Percentiles rank a stretch among this genome's conserved stretches.
phyloP scores from a whole-genome alignment of 2,329 filamentous ascomycete species.

The Stachybotrys echinatus region DNA sequence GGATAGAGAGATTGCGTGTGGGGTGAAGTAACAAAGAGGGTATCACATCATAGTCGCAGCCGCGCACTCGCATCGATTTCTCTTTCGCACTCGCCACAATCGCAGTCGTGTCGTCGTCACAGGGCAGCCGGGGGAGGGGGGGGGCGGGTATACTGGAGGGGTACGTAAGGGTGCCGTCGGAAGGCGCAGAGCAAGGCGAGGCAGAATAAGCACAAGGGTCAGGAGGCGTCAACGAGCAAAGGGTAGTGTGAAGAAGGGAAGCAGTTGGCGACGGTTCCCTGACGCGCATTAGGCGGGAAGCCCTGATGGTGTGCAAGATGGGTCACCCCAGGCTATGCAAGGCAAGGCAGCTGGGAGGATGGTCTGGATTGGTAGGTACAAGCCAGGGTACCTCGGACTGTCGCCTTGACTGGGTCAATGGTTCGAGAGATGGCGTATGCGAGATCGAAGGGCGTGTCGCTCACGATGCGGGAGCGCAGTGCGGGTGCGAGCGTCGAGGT shows the following conservation, averaged over 20 bases:
- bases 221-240: too few relatives aligned
- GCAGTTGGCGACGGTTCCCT: neutral
- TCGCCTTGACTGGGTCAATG: neutral
- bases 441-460: neutral
- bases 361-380: neutral
- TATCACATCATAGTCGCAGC: neutral
- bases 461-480: too few relatives aligned
- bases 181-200: neutral
- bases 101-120: neutral
- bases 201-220: neutral
- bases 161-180: too few relatives aligned
- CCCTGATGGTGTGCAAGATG: neutral
- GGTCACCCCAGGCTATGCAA: neutral
- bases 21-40: neutral
- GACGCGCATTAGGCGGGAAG: neutral
- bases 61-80: too few relatives aligned
- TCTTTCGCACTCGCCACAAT: neutral
- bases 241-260: too few relatives aligned
- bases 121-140: neutral
- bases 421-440: neutral
- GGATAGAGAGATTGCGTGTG: neutral
- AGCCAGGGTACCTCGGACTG: neutral
- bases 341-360: neutral
- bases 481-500: too few relatives aligned
- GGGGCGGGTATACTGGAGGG: too few relatives aligned